phyloP scores from a whole-genome alignment of 129 eudicot species.

The Daucus carota region DH1_v3.0 NC_030381.2:47705001-47705500 shows the following conservation, averaged over 20 bases:
- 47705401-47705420: conserved; percentile 73
- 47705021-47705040: background rate
- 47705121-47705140: background rate
- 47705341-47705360: background rate
- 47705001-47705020: background rate
- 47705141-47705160: no score
- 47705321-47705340: background rate
- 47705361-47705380: background rate
- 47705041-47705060: background rate
- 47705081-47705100: background rate
- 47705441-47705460: conserved; percentile 78
- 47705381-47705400: conserved; percentile 76
- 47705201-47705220: no score
- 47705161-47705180: no score
- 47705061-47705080: background rate
- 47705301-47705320: background rate
- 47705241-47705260: no score
- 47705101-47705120: background rate
- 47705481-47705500: background rate
- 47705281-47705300: background rate
- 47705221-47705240: no score
- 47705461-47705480: background rate
- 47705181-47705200: no score
- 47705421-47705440: conserved; percentile 87
- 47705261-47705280: background rate